These are phyloP conservation scores for Lachnellula subtilissima DNA, from an alignment of 2,329 filamentous ascomycete species.

Conservation along the genomic window DNA sequence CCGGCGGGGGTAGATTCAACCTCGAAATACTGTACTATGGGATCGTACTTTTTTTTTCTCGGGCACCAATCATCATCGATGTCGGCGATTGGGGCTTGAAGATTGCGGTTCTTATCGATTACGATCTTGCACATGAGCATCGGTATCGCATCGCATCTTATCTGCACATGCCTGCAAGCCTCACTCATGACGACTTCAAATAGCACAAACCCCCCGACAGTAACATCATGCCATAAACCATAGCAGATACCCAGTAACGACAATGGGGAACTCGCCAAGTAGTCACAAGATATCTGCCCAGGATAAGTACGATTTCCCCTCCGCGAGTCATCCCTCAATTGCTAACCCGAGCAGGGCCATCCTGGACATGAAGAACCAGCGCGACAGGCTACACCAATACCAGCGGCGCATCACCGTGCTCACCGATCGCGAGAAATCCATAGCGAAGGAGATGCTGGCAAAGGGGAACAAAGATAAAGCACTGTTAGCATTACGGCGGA, in stretches of 20 bases:
- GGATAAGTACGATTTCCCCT: slow-evolving; percentile 64
- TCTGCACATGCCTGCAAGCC: not conserved
- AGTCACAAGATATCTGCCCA: slow-evolving; percentile 67
- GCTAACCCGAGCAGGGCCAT: slow-evolving; percentile 62
- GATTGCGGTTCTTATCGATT: slow-evolving; percentile 8
- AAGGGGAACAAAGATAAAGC: slow-evolving; percentile 76
- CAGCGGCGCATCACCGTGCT: slow-evolving; percentile 84
- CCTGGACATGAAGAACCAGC: slow-evolving; percentile 94
- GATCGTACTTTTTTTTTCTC: no score
- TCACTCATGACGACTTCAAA: slow-evolving; percentile 8
- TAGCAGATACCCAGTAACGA: slow-evolving; percentile 2
- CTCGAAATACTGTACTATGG: no score
- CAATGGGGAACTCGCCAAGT: slow-evolving; percentile 62
- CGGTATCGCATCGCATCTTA: no score
- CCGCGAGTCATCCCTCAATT: slow-evolving; percentile 4
- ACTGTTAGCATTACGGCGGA: slow-evolving; percentile 81
- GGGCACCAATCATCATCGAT: no score
- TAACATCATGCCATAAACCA: slow-evolving; percentile 4
- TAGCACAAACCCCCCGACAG: slow-evolving; percentile 9
- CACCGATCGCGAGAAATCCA: slow-evolving; percentile 79
- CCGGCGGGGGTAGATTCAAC: no score
- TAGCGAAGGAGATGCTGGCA: slow-evolving; percentile 77
- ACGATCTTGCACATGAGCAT: slow-evolving; percentile 1
- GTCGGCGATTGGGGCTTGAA: not conserved
- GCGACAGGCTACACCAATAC: slow-evolving; percentile 95